phyloP scores from a whole-genome alignment of 192 early-diverging fungal species.

The Backusella mclennaniae region DNA sequence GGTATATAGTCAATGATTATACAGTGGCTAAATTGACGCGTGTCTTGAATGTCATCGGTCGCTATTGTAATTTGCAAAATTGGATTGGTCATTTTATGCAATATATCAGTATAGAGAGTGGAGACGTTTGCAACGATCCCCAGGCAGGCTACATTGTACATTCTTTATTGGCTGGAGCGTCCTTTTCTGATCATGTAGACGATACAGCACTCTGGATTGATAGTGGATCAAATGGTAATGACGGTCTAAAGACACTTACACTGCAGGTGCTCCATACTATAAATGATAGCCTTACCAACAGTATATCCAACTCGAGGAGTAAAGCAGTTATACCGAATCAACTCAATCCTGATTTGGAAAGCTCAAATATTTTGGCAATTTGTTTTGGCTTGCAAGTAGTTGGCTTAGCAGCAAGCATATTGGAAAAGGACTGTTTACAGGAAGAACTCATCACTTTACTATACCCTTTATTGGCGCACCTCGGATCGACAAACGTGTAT shows the following conservation, averaged over 20 bases:
- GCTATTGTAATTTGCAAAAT: conserved; percentile 20
- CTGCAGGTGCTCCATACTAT: background rate
- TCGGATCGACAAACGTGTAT: conserved; percentile 42
- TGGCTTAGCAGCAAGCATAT: conserved; percentile 14
- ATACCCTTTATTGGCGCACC: conserved; percentile 44
- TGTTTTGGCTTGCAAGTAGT: conserved; percentile 27
- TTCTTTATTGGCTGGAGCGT: conserved; percentile 34
- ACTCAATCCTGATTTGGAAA: background rate
- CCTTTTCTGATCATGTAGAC: background rate
- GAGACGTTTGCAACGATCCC: conserved; percentile 15
- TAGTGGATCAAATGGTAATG: background rate
- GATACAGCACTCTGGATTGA: background rate
- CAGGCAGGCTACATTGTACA: conserved; percentile 36
- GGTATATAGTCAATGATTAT: conserved; percentile 25
- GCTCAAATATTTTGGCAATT: conserved; percentile 8
- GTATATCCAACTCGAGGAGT: background rate
- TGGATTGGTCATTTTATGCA: conserved; percentile 37
- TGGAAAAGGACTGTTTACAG: background rate
- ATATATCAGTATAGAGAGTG: conserved; percentile 18
- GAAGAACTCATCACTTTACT: conserved; percentile 43
- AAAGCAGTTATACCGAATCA: background rate
- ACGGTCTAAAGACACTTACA: background rate
- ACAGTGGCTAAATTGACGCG: conserved; percentile 12
- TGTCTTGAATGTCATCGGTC: conserved; percentile 32
- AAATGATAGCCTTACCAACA: background rate